Evolutionary conservation across 345 rosid genomes (phyloP).

Genomic region (Populus simonii): DNA sequence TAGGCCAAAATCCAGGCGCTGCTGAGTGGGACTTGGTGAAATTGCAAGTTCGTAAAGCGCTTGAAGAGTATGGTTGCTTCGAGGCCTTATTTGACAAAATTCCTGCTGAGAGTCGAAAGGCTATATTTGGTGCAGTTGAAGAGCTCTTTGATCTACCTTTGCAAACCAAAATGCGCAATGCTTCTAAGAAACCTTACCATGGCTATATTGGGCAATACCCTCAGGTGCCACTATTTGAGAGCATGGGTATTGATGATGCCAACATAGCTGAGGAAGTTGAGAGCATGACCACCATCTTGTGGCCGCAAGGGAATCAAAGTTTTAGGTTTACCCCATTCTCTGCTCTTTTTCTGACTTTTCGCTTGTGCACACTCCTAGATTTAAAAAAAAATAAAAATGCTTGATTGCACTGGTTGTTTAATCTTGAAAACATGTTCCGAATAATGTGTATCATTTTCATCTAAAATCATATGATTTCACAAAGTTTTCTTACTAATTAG

Average conservation of each 20-base stretch:
- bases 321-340: conserved; percentile 20
- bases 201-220: conserved; percentile 36
- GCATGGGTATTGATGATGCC: conserved; percentile 38
- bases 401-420: too few species aligned
- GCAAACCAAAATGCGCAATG: conserved; percentile 24
- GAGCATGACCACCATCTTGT: conserved; percentile 25
- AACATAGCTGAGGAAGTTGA: conserved; percentile 5
- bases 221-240: conserved; percentile 32
- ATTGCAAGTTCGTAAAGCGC: conserved; percentile 24
- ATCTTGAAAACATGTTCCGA: too few species aligned
- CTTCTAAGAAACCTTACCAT: conserved; percentile 38
- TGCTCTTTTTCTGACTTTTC: not conserved
- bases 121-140: conserved; percentile 12
- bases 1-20: conserved; percentile 22
- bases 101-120: conserved; percentile 10
- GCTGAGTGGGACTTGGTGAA: conserved; percentile 19
- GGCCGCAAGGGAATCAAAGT: conserved; percentile 37
- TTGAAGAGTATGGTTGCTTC: conserved; percentile 44
- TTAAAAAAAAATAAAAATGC: too few species aligned
- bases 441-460: too few species aligned
- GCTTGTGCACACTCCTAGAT: not conserved
- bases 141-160: conserved; percentile 38
- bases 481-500: not conserved
- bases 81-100: conserved; percentile 27
- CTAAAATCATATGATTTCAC: too few species aligned